These are phyloP conservation scores for Ambrosia artemisiifolia DNA, from an alignment of 129 eudicot genomes.

Conservation along the genomic window DNA sequence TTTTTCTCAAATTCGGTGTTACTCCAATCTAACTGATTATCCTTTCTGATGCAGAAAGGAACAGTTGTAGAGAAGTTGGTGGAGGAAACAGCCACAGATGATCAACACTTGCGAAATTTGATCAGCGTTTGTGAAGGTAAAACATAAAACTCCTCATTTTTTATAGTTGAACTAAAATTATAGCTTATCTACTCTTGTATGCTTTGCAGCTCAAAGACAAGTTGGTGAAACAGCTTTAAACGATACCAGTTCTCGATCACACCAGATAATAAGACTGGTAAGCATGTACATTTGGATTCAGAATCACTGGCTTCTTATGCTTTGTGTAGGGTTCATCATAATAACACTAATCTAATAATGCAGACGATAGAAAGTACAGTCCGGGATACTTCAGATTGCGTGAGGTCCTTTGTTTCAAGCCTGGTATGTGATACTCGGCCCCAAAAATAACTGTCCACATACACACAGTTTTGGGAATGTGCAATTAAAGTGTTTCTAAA, in stretches of 20 bases:
- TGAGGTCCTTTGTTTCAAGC: slow-evolving; percentile 89
- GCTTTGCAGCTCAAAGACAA: slow-evolving; percentile 87
- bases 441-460: neutral
- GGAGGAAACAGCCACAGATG: slow-evolving; percentile 87
- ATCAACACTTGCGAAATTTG: slow-evolving; percentile 68
- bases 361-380: slow-evolving; percentile 98
- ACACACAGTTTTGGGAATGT: neutral
- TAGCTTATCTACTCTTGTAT: neutral
- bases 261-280: slow-evolving; percentile 98
- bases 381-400: slow-evolving; percentile 84
- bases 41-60: slow-evolving; percentile 72
- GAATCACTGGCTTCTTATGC: slow-evolving; percentile 10
- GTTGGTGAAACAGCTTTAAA: slow-evolving; percentile 98
- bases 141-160: neutral
- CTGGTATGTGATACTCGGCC: slow-evolving; percentile 44
- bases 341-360: slow-evolving; percentile 16
- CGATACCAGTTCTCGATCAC: slow-evolving; percentile 92
- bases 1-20: neutral
- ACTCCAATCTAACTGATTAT: neutral
- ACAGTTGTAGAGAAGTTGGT: slow-evolving; percentile 91
- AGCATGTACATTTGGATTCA: slow-evolving; percentile 4
- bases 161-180: neutral
- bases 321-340: slow-evolving; percentile 1
- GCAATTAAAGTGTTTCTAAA: neutral
- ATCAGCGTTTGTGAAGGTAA: slow-evolving; percentile 90